Percentiles rank a stretch among this genome's conserved stretches.
Conservation (phyloP, 805 yeast species). For the Candida palmyrensis region DNA sequence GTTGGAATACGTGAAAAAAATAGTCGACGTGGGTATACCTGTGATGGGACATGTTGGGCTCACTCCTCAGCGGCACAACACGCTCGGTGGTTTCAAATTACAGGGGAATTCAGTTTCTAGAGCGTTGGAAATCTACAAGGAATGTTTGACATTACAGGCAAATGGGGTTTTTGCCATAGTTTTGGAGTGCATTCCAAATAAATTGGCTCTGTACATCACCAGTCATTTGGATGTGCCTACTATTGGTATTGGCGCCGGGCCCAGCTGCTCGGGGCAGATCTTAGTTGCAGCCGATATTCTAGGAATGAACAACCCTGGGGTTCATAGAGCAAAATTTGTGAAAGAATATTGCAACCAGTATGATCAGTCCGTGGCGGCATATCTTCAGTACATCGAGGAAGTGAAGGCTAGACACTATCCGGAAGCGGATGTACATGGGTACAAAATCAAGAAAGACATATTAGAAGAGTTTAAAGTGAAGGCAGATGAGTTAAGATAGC, state of each 20-base stretch:
- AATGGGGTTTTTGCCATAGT: slow-evolving; percentile 76
- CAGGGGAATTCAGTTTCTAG: slow-evolving; percentile 62
- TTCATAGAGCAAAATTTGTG: slow-evolving; percentile 64
- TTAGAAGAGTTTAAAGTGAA: slow-evolving; percentile 22
- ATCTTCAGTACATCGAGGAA: slow-evolving; percentile 53
- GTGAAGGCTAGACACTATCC: slow-evolving; percentile 61
- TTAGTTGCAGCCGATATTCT: slow-evolving; percentile 80
- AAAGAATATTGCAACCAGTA: slow-evolving; percentile 58
- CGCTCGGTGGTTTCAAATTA: slow-evolving; percentile 81
- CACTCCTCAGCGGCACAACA: slow-evolving; percentile 80
- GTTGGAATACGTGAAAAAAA: slow-evolving; percentile 44
- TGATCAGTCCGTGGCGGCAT: slow-evolving; percentile 44
- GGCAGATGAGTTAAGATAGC: slow-evolving; percentile 4
- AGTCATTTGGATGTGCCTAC: slow-evolving; percentile 62
- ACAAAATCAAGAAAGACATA: slow-evolving; percentile 62
- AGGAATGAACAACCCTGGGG: slow-evolving; percentile 59
- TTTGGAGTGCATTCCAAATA: slow-evolving; percentile 82
- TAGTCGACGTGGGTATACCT: slow-evolving; percentile 73
- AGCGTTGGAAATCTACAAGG: slow-evolving; percentile 55
- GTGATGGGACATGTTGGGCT: slow-evolving; percentile 90
- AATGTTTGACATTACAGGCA: slow-evolving; percentile 63
- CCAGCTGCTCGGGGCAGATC: slow-evolving; percentile 80
- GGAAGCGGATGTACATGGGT: slow-evolving; percentile 52
- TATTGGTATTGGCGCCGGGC: slow-evolving; percentile 96
- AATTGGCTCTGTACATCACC: slow-evolving; percentile 63